Evolutionary conservation across 176 grass and related monocot genomes (phyloP).

Genomic region (Zea luxurians): DNA sequence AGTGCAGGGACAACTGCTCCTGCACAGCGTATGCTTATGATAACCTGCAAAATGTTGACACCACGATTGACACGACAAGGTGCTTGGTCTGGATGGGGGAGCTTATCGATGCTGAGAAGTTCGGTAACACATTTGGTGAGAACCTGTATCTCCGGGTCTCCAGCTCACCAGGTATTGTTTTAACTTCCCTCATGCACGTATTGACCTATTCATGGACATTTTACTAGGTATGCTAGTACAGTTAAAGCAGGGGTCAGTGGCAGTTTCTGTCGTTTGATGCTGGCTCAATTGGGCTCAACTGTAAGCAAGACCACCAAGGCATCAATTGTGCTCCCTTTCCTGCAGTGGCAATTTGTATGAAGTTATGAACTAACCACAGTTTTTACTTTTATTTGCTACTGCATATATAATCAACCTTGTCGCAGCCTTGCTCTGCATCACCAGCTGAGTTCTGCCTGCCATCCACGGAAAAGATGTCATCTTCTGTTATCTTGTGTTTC

Average conservation of each 20-base stretch:
- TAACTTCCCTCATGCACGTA: not conserved
- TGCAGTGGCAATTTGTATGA: too few relatives aligned
- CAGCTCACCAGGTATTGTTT: slow-evolving; percentile 34
- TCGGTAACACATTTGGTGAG: slow-evolving; percentile 17
- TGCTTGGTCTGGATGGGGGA: slow-evolving; percentile 63
- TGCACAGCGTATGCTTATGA: slow-evolving; percentile 56
- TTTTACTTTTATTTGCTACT: too few relatives aligned
- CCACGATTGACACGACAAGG: not conserved
- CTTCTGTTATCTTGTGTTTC: too few relatives aligned
- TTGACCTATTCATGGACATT: not conserved
- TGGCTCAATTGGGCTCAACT: not conserved
- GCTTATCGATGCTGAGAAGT: slow-evolving; percentile 47
- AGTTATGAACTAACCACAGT: too few relatives aligned
- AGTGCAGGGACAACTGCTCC: slow-evolving; percentile 48
- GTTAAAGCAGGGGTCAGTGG: not conserved
- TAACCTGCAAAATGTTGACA: not conserved
- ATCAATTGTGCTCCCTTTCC: too few relatives aligned
- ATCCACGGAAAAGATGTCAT: too few relatives aligned
- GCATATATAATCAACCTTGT: too few relatives aligned
- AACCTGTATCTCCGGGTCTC: slow-evolving; percentile 54
- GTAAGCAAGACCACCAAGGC: not conserved
- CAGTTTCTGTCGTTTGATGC: not conserved
- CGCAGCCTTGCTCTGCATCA: too few relatives aligned
- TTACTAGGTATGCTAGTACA: not conserved
- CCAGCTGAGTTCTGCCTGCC: too few relatives aligned